Base-by-base conservation (phyloP, 2,329 filamentous ascomycete genomes). In the Cladosporium sp. region DNA sequence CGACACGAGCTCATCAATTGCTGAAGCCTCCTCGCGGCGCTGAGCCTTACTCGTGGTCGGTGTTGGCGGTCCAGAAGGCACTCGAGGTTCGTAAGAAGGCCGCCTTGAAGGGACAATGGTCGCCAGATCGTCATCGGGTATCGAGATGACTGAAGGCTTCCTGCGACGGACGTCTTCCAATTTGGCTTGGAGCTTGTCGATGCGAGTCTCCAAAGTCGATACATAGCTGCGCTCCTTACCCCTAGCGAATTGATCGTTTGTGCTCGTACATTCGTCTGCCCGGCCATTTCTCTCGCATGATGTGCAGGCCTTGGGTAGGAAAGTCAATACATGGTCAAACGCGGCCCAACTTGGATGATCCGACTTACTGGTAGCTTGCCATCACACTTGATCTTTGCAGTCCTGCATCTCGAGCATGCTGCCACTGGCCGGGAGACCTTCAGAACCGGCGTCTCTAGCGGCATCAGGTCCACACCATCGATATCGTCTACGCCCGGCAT, bases 201-300 rank as follows among this genome's bases (percentile, higher is more conserved):
- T 89, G 65, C 91, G 89, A 18, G 93, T 88, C 77, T 98, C 94
- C n/a, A 99, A 84, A 0, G 94, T 96, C 8, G 94, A 92, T 53
- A 98, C 93, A 83, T 98, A 99, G 79, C 93, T 98, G 73, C 94
- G 85, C 76, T 98, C 95, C 78, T 98, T 98, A 67, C 95, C 95
- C 68, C 93, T 86, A 0, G 94, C 93, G 78, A 97, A 98, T 76
- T 97, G 93, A 75, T 98, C 94, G 73, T 96, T 97, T 8, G 93
- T 93, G 64, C 93, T 93, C 7, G 93, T 97, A 77, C 95, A 99
- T 76, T 96, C 93, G 67, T 85, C 89, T 64, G 91, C 88, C 67
- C 92, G 90, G 32, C 93, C 93, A 16, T 92, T 92, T 79, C 93
- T 93, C 78, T 97, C 94, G 76, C 95, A 98, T 21, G 94, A 94